Percentiles rank a stretch among this genome's conserved stretches.
Evolutionary conservation across 1,284 basidiomycete genomes (phyloP).

Genomic region (Trametes versicolor): DNA sequence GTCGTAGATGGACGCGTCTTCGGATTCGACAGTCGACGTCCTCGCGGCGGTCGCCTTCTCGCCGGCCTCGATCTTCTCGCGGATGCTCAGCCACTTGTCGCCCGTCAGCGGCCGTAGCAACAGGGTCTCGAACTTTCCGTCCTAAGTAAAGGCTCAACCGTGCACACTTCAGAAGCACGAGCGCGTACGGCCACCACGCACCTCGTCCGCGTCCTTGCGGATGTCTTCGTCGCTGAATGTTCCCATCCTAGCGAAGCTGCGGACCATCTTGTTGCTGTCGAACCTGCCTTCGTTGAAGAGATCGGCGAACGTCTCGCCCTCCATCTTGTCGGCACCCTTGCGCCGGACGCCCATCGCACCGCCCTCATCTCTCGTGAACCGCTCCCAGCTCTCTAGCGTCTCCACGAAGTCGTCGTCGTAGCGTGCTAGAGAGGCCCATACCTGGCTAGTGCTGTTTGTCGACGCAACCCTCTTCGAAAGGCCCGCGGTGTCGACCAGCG

Average conservation of each 20-base stretch:
- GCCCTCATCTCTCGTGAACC: slow-evolving; percentile 54
- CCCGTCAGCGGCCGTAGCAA: slow-evolving; percentile 55
- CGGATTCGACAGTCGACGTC: slow-evolving; percentile 45
- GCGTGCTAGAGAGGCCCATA: slow-evolving; percentile 82
- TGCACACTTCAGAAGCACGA: slow-evolving; percentile 10
- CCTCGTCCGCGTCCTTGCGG: slow-evolving; percentile 47
- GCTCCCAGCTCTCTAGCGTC: slow-evolving; percentile 68
- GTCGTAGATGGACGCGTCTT: slow-evolving; percentile 55
- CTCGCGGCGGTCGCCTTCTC: slow-evolving; percentile 20
- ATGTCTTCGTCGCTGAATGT: slow-evolving; percentile 45
- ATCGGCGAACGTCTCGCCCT: slow-evolving; percentile 50
- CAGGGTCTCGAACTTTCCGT: slow-evolving; percentile 53
- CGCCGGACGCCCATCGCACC: slow-evolving; percentile 52
- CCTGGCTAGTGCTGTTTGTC: slow-evolving; percentile 49
- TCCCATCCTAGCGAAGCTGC: slow-evolving; percentile 73
- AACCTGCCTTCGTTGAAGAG: slow-evolving; percentile 65
- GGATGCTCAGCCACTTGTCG: slow-evolving; percentile 54
- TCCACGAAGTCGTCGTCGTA: slow-evolving; percentile 78
- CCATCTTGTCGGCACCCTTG: slow-evolving; percentile 49
- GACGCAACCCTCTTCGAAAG: slow-evolving; percentile 41
- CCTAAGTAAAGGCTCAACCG: slow-evolving; percentile 40
- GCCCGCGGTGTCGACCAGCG: slow-evolving; percentile 57
- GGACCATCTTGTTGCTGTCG: slow-evolving; percentile 82
- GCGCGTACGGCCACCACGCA: slow-evolving; percentile 30
- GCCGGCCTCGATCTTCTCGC: slow-evolving; percentile 46